Conservation (phyloP, 805 yeast species). For the Lachancea quebecensis region DNA sequence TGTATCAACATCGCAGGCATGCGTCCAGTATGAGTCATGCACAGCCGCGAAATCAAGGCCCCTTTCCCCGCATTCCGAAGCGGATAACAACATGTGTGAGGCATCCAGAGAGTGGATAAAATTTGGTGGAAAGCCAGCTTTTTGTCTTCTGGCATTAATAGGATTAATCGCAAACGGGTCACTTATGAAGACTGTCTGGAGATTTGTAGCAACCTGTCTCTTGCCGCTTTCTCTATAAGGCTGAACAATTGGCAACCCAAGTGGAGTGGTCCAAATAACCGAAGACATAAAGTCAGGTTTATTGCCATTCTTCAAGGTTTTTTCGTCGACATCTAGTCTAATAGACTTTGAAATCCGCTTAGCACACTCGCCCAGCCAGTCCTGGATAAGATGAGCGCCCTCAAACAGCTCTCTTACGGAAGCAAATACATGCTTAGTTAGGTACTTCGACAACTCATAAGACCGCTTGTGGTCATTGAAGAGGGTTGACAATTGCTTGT, state of each 20-base stretch:
- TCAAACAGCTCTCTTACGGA: slow-evolving; percentile 80
- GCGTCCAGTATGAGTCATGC: slow-evolving; percentile 98
- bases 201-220: slow-evolving; percentile 65
- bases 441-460: slow-evolving; percentile 49
- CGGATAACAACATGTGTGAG: slow-evolving; percentile 90
- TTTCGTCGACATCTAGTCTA: slow-evolving; percentile 54
- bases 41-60: slow-evolving; percentile 83
- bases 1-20: slow-evolving; percentile 70
- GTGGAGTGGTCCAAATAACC: slow-evolving; percentile 96
- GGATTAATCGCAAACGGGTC: slow-evolving; percentile 83
- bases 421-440: slow-evolving; percentile 71
- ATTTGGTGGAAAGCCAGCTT: slow-evolving; percentile 92
- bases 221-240: slow-evolving; percentile 74
- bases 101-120: slow-evolving; percentile 94
- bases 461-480: slow-evolving; percentile 44
- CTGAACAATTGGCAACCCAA: slow-evolving; percentile 93
- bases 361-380: slow-evolving; percentile 90
- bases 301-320: slow-evolving; percentile 35
- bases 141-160: slow-evolving; percentile 84
- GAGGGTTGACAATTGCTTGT: slow-evolving; percentile 61
- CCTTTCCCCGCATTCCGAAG: slow-evolving; percentile 60
- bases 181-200: slow-evolving; percentile 78
- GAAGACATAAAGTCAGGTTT: slow-evolving; percentile 68
- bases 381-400: slow-evolving; percentile 93
- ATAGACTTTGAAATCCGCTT: slow-evolving; percentile 71